Evolutionary conservation across 2,329 filamentous ascomycete species (phyloP).

Genomic region (Pseudogymnoascus sp.): DNA sequence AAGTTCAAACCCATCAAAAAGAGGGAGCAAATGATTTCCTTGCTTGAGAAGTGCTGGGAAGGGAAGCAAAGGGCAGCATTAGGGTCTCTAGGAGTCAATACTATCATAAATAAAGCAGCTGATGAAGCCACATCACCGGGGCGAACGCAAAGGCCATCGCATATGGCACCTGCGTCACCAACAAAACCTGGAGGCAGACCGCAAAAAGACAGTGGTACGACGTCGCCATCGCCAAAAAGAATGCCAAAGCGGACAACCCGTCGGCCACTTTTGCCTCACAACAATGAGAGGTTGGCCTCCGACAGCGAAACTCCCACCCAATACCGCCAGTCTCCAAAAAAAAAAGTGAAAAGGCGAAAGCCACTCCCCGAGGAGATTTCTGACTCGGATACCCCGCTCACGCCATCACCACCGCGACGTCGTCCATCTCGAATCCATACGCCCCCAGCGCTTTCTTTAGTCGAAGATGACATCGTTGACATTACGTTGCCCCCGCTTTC

Average conservation of each 20-base stretch:
- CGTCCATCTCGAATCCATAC: constrained; percentile 15
- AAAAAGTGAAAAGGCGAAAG: constrained; percentile 18
- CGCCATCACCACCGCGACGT: constrained; percentile 22
- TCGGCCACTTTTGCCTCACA: constrained; percentile 11
- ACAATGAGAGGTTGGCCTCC: constrained; percentile 15
- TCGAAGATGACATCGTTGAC: constrained; percentile 12
- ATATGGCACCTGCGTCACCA: constrained; percentile 27
- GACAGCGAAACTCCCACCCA: constrained; percentile 18
- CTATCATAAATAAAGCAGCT: neutral
- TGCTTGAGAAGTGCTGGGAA: constrained; percentile 64
- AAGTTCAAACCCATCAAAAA: constrained; percentile 66
- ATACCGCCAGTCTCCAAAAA: constrained; percentile 24
- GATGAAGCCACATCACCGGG: constrained; percentile 9
- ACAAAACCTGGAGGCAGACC: constrained; percentile 35
- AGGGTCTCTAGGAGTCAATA: constrained; percentile 20
- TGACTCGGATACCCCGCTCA: constrained; percentile 35
- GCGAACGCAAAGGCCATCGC: constrained; percentile 16
- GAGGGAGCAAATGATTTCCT: constrained; percentile 58
- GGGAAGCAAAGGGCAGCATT: constrained; percentile 38
- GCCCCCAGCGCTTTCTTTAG: constrained; percentile 14
- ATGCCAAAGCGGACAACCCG: constrained; percentile 9
- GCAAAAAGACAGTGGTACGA: constrained; percentile 27
- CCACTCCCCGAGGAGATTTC: constrained; percentile 38
- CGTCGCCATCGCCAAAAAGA: neutral
- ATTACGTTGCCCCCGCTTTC: constrained; percentile 11